Percentiles rank a stretch among this genome's conserved stretches.
Evolutionary conservation across 2,329 filamentous ascomycete species (phyloP).

Genomic region (Pseudopyrenochaeta lycopersici): DNA sequence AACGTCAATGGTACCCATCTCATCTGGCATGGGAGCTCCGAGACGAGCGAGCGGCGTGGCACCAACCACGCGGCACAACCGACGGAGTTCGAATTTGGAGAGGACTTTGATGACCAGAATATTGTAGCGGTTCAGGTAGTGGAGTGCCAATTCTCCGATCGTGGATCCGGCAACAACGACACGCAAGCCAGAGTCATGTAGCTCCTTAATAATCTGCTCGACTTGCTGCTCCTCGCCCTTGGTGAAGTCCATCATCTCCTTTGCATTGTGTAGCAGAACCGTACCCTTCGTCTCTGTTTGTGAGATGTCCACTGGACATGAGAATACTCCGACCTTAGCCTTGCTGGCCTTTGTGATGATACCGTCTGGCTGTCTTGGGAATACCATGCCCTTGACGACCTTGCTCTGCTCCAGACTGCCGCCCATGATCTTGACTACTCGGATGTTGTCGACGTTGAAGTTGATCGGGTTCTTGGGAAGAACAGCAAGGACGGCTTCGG

Average conservation of each 20-base stretch:
- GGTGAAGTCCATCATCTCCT: conserved; percentile 99
- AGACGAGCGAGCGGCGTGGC: conserved; percentile 95
- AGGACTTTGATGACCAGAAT: conserved; percentile 97
- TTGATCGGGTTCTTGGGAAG: conserved; percentile 93
- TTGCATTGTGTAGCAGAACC: conserved; percentile 92
- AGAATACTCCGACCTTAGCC: conserved; percentile 97
- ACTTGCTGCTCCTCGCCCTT: conserved; percentile 95
- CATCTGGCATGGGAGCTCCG: conserved; percentile 98
- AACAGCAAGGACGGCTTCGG: conserved; percentile 84
- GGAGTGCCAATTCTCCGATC: conserved; percentile 94
- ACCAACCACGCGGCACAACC: conserved; percentile 94
- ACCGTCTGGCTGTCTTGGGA: conserved; percentile 93
- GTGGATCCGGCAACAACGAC: conserved; percentile 92
- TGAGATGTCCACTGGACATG: conserved; percentile 92
- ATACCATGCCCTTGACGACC: conserved; percentile 98
- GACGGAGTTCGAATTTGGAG: conserved; percentile 96
- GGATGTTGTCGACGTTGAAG: conserved; percentile 99
- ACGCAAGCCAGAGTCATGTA: conserved; percentile 90
- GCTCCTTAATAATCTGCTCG: conserved; percentile 90
- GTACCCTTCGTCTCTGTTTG: conserved; percentile 99
- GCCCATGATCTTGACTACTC: conserved; percentile 99
- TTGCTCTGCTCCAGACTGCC: conserved; percentile 92
- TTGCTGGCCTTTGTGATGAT: conserved; percentile 85
- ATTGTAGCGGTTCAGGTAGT: conserved; percentile 97
- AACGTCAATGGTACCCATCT: conserved; percentile 94